Base-by-base conservation (phyloP, 2,329 filamentous ascomycete species). In the Nakataea oryzae region DNA sequence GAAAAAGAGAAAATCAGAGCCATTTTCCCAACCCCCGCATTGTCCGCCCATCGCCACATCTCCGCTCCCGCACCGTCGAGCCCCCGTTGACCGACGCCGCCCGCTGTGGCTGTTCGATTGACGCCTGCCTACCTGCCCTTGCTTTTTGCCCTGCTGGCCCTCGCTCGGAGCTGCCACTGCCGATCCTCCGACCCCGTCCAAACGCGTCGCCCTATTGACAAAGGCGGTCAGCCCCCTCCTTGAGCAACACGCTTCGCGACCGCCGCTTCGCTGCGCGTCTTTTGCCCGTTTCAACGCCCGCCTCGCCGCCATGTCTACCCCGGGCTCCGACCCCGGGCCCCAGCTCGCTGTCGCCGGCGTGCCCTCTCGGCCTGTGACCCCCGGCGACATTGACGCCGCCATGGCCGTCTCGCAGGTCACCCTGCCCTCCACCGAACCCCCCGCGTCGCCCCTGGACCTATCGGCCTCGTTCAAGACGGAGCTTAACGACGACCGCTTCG, bases 391-490 rank as follows among this genome's bases (percentile, higher is more conserved):
- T 34, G 68, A 69, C 11, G 65, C 66, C 8, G 59, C 69, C 27
- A 63, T 68, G 21, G 67, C 71, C 29, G 74, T 75, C 11, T 83
- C 82, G 21, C 82, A 85, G 64, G 74, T 78, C 47, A 82, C 81
- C 26, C 74, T 86, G n/a, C 79, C 81, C 13, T 83, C 81, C 1
- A 86, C 83, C n/a, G 81, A 84, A 68, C 76, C 74, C 8, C 79
- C 82, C 2, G 75, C 74, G 26, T 85, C 83, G 14, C 82, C 83
- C 30, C 73, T 79, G 65, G 80, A 83, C 58, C 74, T 76, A 7
- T 71, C 72, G 58, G 69, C 74, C 58, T 81, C 80, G 0, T 82
- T 84, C 70, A 79, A 76, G 67, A 79, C 77, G 3, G 80, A 84
- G 64, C 63, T 71, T 63, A 80, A 78, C 68, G 79, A 83, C 62